Base-by-base conservation (phyloP, 2,329 filamentous ascomycete genomes). In the Sarocladium kiliense region DNA sequence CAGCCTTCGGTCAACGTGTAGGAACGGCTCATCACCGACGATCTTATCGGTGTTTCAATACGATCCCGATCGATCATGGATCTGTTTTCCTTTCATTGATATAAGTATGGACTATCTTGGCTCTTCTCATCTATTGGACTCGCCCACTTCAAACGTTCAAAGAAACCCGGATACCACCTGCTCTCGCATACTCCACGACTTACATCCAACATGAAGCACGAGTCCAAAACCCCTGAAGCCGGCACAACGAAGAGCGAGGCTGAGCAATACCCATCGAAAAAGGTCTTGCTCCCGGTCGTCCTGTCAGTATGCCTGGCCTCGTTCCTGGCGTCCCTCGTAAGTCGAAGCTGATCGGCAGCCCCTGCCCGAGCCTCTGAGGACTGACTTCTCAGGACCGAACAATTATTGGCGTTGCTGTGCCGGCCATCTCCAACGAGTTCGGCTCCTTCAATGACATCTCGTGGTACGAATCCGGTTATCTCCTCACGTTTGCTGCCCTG, bases 371-470 rank as follows among this genome's bases (percentile, higher is more conserved):
- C 18, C 16, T 11, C 14, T 25, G 41, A 9, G 9, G 5, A 6
- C 30, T 32, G 12, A 32, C 30, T 3, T 21, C 44, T 16, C 26
- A 30, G 23, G 56, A 58, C 60, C 56, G 62, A 45, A 45, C 49
- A 14, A 27, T 47, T 19, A 41, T 59, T 16, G 54, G 66, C 62
- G 69, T 79, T 14, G 57, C 57, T 21, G 42, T 58, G 23, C 53
- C 53, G n/a, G 51, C 50, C 36, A 58, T 58, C 51, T 54, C 57
- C 5, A 21, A 55, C 14, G 41, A 54, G 9, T 58, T 45, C 50
- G 41, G 53, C 21, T 36, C 44, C 30, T 45, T 58, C 26, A 54
- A 49, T 25, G 57, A 58, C 27, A 55, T 58, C 34, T 47, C 44
- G 58, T 49, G 44, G 44, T 49, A 49, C 18, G 44, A 32, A 12